Base-by-base conservation (phyloP, 2,329 filamentous ascomycete genomes). In the Lasiodiplodia theobromae region DNA sequence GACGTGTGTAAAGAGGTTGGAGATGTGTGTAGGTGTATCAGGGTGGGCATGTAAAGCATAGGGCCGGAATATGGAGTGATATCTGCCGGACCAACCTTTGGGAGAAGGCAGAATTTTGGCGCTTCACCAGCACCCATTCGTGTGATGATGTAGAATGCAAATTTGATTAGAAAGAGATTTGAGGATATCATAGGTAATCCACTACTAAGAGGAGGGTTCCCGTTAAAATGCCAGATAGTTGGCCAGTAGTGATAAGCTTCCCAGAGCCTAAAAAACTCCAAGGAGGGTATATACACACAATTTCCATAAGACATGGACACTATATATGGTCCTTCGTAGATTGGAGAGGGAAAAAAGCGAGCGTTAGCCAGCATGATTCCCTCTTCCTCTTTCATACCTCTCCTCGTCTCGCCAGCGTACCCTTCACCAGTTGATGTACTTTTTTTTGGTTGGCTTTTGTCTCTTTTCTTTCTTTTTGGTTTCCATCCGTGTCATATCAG, bases 401-500 rank as follows among this genome's bases (percentile, higher is more conserved):
- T 10, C 44, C n/a, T 10, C 44, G 21, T 21, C 44, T 47, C n/a
- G 16, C 6, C 18, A 47, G 3, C 40, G n/a, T 23, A 12, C 21
- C 10, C 18, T 21, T 44, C 21, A n/a, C 14, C 47, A 52, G 12
- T 5, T n/a, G 23, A 31, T 23, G 18, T 38, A 40, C 12, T 49
- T 28, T 44, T 28, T 44, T 25, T 25, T 23, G 12, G 12, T 12
- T n/a, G 2, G 25, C 4, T 49, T 34, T 34, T 25, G n/a, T 52
- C 28, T 37, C 23, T 31, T 52, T 23, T 37, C 21, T 21, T 34
- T 38, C 52, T 37, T 25, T 25, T 51, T 34, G 47, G n/a, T 14
- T 16, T 63, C 28, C 16, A 37, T 21, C 28, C 21, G 14, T 21
- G 31, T 77, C 71, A 90, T 73, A 91, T 86, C 69, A 97, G 83